Conservation (phyloP, 306 rosid genomes). For the Cicer pinnatifidum region DNA sequence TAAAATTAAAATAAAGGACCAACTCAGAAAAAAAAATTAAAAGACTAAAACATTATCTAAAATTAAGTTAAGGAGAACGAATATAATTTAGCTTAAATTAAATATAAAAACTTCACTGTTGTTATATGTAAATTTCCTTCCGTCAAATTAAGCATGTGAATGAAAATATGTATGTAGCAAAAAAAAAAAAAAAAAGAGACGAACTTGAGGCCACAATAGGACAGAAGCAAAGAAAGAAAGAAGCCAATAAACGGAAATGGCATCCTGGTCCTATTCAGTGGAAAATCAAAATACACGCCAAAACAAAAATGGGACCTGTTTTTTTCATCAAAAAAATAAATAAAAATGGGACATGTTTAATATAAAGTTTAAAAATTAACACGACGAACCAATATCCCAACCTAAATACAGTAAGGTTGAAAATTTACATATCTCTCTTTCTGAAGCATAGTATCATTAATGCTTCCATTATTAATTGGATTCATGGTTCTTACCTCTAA, state of each 20-base stretch:
- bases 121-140: too few species aligned
- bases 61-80: too few species aligned
- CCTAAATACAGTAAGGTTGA: neutral
- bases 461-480: neutral
- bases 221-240: neutral
- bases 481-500: neutral
- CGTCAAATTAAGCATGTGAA: neutral
- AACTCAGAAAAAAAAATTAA: too few species aligned
- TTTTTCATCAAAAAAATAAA: too few species aligned
- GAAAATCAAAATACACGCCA: conserved; percentile 7
- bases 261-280: neutral
- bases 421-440: neutral
- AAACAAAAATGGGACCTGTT: neutral
- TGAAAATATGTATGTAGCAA: neutral
- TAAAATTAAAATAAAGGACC: too few species aligned
- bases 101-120: too few species aligned
- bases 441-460: neutral
- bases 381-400: neutral
- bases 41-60: too few species aligned
- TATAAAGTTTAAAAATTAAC: neutral
- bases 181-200: neutral
- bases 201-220: neutral
- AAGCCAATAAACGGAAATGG: neutral
- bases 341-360: neutral
- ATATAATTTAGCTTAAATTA: too few species aligned